Base-by-base conservation (phyloP, 2,329 filamentous ascomycete species). In the Pseudohalonectria lignicola region DNA sequence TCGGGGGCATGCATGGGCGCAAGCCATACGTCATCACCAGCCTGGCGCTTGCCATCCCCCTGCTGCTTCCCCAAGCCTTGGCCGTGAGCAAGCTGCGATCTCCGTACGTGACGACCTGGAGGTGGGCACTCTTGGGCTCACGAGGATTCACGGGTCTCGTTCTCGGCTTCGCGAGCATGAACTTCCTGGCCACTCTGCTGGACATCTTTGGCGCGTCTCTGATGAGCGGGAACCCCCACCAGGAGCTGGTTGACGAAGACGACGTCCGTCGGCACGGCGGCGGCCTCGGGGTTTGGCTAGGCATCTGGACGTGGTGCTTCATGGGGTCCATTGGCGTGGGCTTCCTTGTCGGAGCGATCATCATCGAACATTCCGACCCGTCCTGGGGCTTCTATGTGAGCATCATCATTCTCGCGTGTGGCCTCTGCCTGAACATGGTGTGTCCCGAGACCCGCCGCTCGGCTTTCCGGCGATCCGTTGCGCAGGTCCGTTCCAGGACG, bases 211-310 rank as follows among this genome's bases (percentile, higher is more conserved):
- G 84, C 1, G 79, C 80, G 4, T 86, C 81, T 1, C 59, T 87
- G 17, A 82, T 85, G 67, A 82, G 79, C 49, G 66, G 68, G 30
- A 76, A 77, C 35, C 82, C 83, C 2, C 81, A 86, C 49, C 78
- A 85, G 56, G 82, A 86, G 50, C 60, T 82, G 16, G 77, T 82
- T 1, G 70, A 79, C 41, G 59, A 69, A 11, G 74, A 74, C 47
- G 83, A 87, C 54, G 72, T 82, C 15, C 73, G 83, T 39, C 68
- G 82, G 30, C 80, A 86, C 50, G 84, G 84, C 7, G 82, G 83
- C 11, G 83, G 84, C 0, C 79, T 87, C 63, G 84, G 84, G 0
- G 62, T 83, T n/a, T 88, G 83, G 84, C 65, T 86, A 9, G 80
- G 81, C 2, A 67, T 83, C 39, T 87, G 82, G 81, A 79, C 79